Conservation (phyloP, 768 basidiomycete species). For the Boletus pseudo-olivaceus region DNA sequence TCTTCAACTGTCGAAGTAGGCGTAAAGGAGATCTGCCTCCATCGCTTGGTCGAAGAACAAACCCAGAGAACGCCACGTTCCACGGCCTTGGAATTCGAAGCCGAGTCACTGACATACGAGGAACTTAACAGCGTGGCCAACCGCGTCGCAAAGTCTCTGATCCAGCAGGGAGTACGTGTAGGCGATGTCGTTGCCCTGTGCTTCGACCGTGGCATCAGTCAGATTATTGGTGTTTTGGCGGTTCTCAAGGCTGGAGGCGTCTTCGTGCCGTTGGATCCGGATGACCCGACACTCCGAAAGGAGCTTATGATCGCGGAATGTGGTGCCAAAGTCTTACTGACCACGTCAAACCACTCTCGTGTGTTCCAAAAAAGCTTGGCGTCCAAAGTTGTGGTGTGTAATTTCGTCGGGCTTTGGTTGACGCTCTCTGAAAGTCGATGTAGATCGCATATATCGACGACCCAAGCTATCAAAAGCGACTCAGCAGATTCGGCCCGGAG, state of each 20-base stretch:
- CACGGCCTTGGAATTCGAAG: conserved; percentile 27
- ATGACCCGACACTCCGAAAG: conserved; percentile 29
- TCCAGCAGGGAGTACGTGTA: conserved; percentile 22
- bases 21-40: conserved; percentile 16
- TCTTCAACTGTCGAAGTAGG: conserved; percentile 17
- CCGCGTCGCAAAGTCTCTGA: conserved; percentile 28
- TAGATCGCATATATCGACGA: conserved; percentile 31
- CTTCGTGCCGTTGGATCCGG: conserved; percentile 25
- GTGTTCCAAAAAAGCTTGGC: conserved; percentile 21
- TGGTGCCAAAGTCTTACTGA: conserved; percentile 26
- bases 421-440: neutral
- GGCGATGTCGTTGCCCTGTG: conserved; percentile 29
- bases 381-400: conserved; percentile 22
- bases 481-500: conserved; percentile 14
- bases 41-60: conserved; percentile 19
- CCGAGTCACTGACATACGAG: conserved; percentile 29
- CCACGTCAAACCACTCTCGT: conserved; percentile 24
- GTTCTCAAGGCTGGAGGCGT: conserved; percentile 32
- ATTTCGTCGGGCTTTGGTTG: neutral
- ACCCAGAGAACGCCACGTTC: conserved; percentile 16
- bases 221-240: conserved; percentile 28
- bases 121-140: conserved; percentile 33
- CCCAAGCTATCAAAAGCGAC: conserved; percentile 24
- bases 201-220: conserved; percentile 29
- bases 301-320: conserved; percentile 28